Base-by-base conservation (phyloP, 176 grass and related monocot species). In the Juncus inflexus region DNA sequence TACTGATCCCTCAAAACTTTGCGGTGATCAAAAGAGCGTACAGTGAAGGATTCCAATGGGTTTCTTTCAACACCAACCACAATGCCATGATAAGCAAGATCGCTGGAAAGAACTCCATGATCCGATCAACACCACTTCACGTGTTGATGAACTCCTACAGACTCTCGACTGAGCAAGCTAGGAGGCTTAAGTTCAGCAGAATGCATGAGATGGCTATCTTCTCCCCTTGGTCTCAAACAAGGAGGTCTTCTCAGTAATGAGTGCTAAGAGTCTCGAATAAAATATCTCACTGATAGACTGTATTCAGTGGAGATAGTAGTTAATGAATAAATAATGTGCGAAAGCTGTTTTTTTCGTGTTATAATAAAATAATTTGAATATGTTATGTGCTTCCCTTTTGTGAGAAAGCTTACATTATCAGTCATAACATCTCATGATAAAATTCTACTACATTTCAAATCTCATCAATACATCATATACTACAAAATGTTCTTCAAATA, bases 21-120 rank as follows among this genome's bases (percentile, higher is more conserved):
- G 73, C 35, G 0, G 59, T 82, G 3, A 2, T 77, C 1, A 64
- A 82, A 59, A 59, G 36, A 42, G 66, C 66, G 0, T 40, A 72
- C 3, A 41, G 6, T 4, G 60, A 83, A 5, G 35, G 60, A 7
- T 83, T 76, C 61, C 42, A 77, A 0, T 77, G 42, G 35, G 42
- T 73, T 4, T 6, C 58, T 0, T 66, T 83, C 60, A 77, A 83
- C 37, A 83, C 80, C 28, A 83, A 66, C 42, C 12, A 57, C 0
- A 52, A 66, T 19, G 35, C 80, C 13, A 73, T 50, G 53, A 62
- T 61, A 12, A 77, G 42, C 52, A 12, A 42, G 2, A 55, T 77
- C 3, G 35, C 19, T 0, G 80, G 80, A 2, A 83, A 83, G 74
- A 40, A 8, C 3, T 83, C 80, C 3, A n/a, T 62, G 7, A 6